Conservation (phyloP, 140 eudicot genomes). For the Cichorium intybus region DNA sequence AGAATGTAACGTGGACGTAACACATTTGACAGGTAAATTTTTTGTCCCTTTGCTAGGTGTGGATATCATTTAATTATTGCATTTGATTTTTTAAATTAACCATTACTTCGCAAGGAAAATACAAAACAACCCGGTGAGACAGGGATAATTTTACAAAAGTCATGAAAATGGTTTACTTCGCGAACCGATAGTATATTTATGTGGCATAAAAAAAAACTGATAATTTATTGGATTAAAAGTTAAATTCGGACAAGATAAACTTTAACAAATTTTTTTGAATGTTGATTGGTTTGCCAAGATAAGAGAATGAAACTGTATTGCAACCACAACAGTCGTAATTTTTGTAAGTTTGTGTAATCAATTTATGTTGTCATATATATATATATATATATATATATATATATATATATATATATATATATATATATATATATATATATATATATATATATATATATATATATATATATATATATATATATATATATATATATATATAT, state of each 20-base stretch:
- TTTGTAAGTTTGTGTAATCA: conserved; percentile 31
- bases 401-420: background rate
- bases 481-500: too few relatives aligned
- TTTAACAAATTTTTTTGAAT: background rate
- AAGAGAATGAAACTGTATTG: conserved; percentile 5
- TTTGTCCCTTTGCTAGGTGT: background rate
- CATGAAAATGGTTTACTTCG: background rate
- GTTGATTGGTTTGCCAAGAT: conserved; percentile 10
- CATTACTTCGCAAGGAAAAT: too few relatives aligned
- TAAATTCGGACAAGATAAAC: background rate
- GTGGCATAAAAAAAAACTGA: too few relatives aligned
- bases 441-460: too few relatives aligned
- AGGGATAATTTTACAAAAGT: background rate
- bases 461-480: too few relatives aligned
- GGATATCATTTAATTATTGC: background rate
- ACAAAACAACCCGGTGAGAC: background rate
- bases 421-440: too few relatives aligned
- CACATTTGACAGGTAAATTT: conserved; percentile 6
- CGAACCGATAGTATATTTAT: background rate
- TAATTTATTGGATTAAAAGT: background rate
- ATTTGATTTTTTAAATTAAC: background rate
- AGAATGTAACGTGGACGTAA: conserved; percentile 17
- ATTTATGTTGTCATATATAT: conserved; percentile 10
- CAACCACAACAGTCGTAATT: conserved; percentile 21
- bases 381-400: too few relatives aligned